Evolutionary conservation across 208 protist genomes (phyloP), one percentile per base, ranked within the genome.

Genomic region (Trypanosoma boissoni): DNA sequence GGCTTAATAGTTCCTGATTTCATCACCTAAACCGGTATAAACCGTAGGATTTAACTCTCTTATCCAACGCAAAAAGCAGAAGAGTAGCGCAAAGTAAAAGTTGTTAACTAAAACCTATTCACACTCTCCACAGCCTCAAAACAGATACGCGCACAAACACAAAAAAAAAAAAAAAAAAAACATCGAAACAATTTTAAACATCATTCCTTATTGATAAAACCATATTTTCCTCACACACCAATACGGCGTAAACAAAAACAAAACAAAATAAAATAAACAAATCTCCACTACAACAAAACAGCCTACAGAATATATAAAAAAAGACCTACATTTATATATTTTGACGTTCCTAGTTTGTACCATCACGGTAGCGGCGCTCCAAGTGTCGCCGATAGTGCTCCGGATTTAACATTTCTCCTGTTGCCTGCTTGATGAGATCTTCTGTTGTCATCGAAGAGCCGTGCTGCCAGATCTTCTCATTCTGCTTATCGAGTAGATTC

Each of bases 361-460:
- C 64, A 57, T 59, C 65, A 43, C 88, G 66, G 64, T 97, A 95
- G 49, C 91, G 89, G 6, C 59, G 53, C 55, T 82, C 73, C 10
- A 97, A 77, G 55, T 97, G 88, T 41, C 73, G 54, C 24, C 74
- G 75, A 53, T 95, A 80, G 63, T 89, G 73, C 44, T 79, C 20
- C 0, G 88, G 78, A 60, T 96, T 93, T 23, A 97, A 64, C 16
- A 24, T 31, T 63, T 94, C 85, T 2, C 90, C 88, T 8, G 83
- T 91, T 36, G 83, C 86, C 23, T 71, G 53, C 21, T 60, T 59
- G 34, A 95, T 76, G 26, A 96, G 74, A 8, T 92, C 86, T 3
- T 95, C 76, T 21, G 84, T 90, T 43, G 61, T 59, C 68, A 41
- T 79, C 58, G 67, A 94, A 29, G 43, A 43, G 20, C 64, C 64